A percentile compares a stretch with the other conserved stretches of the same genome.
Evolutionary conservation across 139 green algal species (phyloP).

Genomic region (Chlamydomonas asymmetrica): DNA sequence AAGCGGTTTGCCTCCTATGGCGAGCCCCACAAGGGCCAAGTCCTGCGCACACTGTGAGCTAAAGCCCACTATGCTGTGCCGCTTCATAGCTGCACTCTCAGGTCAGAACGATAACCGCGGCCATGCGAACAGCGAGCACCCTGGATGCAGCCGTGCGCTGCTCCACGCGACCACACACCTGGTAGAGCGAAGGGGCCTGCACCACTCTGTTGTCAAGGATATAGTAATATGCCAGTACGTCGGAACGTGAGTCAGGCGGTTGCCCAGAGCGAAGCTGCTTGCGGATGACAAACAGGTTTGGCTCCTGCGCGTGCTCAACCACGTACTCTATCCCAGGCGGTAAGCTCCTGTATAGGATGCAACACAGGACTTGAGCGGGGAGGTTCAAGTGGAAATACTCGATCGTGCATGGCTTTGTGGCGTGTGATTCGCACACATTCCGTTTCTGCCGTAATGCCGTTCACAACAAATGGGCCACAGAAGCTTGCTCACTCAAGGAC

Average conservation of each 20-base stretch:
- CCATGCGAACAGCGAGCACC: no score
- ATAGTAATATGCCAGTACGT: constrained; percentile 67
- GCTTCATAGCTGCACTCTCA: no score
- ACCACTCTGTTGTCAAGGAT: constrained; percentile 50
- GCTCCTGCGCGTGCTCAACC: constrained; percentile 62
- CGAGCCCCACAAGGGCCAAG: background rate
- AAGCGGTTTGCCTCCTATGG: background rate
- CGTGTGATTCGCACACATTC: no score
- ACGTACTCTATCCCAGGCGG: constrained; percentile 71
- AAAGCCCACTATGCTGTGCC: no score
- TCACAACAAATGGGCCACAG: no score
- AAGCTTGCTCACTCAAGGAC: constrained; percentile 21
- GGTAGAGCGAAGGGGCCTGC: constrained; percentile 43
- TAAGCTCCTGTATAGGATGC: constrained; percentile 28
- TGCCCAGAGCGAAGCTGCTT: constrained; percentile 61
- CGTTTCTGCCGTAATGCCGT: no score
- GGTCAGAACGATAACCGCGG: no score
- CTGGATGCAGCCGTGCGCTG: no score
- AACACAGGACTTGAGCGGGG: background rate
- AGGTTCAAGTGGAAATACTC: background rate
- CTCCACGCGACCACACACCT: background rate
- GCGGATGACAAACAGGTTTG: constrained; percentile 85
- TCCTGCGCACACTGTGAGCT: background rate
- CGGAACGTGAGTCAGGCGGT: background rate
- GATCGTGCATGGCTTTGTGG: background rate